These are phyloP conservation scores for Trichophyton mentagrophytes DNA, from an alignment of 2,329 filamentous ascomycete species.

Conservation along the genomic window DNA sequence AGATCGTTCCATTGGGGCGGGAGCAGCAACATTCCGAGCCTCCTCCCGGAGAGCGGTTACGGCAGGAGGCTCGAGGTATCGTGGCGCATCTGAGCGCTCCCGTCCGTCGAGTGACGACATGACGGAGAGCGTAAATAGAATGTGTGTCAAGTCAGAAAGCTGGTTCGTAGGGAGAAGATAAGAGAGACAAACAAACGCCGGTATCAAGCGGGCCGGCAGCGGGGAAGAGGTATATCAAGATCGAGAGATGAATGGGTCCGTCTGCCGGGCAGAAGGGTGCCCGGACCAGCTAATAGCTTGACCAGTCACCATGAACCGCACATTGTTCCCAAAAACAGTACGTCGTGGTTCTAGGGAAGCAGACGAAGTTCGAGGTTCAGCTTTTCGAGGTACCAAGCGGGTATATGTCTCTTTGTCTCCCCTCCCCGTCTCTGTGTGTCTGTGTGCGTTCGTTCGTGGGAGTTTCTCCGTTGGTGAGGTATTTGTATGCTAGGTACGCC, in stretches of 20 bases:
- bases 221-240: background rate
- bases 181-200: background rate
- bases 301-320: conserved; percentile 29
- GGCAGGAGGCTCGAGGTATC: conserved; percentile 33
- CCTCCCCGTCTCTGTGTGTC: background rate
- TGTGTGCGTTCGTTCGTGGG: too few relatives aligned
- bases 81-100: conserved; percentile 10
- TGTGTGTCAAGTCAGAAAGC: background rate
- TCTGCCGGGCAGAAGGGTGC: conserved; percentile 36
- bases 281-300: conserved; percentile 28
- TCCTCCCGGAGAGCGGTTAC: conserved; percentile 34
- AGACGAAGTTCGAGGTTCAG: background rate
- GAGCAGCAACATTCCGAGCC: conserved; percentile 23
- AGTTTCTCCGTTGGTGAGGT: too few relatives aligned
- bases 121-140: background rate
- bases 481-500: background rate
- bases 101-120: conserved; percentile 27
- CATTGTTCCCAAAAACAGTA: conserved; percentile 14
- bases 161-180: background rate
- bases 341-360: background rate
- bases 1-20: conserved; percentile 43
- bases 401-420: background rate
- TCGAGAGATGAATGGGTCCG: conserved; percentile 23
- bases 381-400: background rate
- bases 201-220: background rate